These are phyloP conservation scores for Fraxinus americana DNA, from an alignment of 257 asterid genomes.

Conservation along the genomic window DNA sequence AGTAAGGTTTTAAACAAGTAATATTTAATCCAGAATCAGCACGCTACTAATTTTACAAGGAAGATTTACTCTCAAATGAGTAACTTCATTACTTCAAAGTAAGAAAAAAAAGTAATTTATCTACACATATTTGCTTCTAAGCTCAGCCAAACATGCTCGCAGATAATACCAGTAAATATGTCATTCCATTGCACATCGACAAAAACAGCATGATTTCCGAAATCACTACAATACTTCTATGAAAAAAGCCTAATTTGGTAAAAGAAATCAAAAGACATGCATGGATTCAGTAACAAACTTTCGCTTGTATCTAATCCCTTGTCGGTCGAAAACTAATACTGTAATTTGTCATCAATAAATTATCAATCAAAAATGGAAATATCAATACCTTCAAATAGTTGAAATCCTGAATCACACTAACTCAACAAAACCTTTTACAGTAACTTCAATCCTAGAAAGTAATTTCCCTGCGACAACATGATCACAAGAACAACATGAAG, in stretches of 20 bases:
- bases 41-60: background rate
- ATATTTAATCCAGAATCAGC: background rate
- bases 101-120: background rate
- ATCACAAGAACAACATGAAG: background rate
- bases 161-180: background rate
- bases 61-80: background rate
- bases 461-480: background rate
- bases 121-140: background rate
- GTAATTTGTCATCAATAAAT: background rate
- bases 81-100: background rate
- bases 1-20: background rate
- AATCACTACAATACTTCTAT: background rate
- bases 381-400: slow-evolving; percentile 20
- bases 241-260: background rate
- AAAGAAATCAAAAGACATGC: slow-evolving; percentile 5
- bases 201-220: background rate
- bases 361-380: background rate
- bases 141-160: background rate
- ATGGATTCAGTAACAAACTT: background rate
- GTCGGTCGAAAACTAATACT: background rate
- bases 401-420: slow-evolving; percentile 15
- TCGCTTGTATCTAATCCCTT: background rate
- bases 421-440: slow-evolving; percentile 1
- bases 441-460: background rate
- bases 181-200: background rate